phyloP scores from a whole-genome alignment of 2,329 filamentous ascomycete species.

The Achaetomium macrosporum region DNA sequence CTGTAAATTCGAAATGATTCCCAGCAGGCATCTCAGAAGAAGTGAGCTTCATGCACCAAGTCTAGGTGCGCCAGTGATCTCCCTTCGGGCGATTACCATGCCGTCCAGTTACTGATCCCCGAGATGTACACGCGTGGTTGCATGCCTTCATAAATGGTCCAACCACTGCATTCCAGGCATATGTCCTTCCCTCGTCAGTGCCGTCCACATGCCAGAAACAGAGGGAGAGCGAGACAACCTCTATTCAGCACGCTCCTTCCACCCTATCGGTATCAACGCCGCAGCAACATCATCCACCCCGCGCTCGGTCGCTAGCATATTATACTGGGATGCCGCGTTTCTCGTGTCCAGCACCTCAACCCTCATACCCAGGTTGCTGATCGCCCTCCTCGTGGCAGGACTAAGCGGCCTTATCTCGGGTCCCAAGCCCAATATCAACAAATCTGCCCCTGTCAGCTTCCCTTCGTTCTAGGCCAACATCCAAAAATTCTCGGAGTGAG shows the following conservation, averaged over 20 bases:
- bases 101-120: no score
- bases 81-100: no score
- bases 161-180: no score
- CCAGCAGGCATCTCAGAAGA: no score
- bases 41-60: no score
- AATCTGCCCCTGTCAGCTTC: constrained; percentile 50
- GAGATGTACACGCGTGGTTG: no score
- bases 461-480: no score
- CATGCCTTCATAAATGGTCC: no score
- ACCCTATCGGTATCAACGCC: constrained; percentile 79
- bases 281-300: constrained; percentile 81
- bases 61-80: no score
- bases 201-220: no score
- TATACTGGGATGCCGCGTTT: constrained; percentile 92
- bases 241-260: constrained; percentile 48
- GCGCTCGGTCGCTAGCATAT: constrained; percentile 88
- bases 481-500: neutral
- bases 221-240: no score
- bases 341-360: constrained; percentile 87
- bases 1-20: no score
- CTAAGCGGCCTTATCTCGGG: constrained; percentile 69
- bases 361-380: constrained; percentile 74
- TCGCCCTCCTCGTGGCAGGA: constrained; percentile 62
- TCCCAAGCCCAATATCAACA: constrained; percentile 85
- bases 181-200: neutral